These are phyloP conservation scores for Leccinum rimulosum DNA, from an alignment of 768 basidiomycete genomes.

Conservation along the genomic window DNA sequence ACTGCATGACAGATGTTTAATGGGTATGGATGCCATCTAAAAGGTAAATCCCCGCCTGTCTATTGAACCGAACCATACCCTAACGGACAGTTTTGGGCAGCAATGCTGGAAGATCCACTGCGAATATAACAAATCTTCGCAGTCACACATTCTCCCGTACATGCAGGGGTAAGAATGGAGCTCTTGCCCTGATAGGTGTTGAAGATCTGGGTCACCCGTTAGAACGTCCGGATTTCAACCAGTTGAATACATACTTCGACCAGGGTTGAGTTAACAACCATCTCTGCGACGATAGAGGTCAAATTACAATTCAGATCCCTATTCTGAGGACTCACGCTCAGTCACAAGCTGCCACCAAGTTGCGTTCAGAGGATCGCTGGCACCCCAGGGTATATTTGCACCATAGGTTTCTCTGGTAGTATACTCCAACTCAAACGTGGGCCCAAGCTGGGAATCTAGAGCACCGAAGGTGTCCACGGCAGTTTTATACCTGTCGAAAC, in stretches of 20 bases:
- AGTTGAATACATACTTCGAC: slow-evolving; percentile 46
- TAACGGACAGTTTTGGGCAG: slow-evolving; percentile 51
- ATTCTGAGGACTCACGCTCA: slow-evolving; percentile 48
- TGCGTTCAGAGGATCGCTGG: slow-evolving; percentile 68
- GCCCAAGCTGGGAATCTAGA: slow-evolving; percentile 63
- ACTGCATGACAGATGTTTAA: not conserved
- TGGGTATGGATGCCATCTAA: no score
- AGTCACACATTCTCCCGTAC: slow-evolving; percentile 56
- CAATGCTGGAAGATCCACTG: slow-evolving; percentile 66
- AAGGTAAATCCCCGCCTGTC: not conserved
- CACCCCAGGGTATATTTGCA: slow-evolving; percentile 51
- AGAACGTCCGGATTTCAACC: not conserved
- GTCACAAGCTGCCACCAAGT: slow-evolving; percentile 85
- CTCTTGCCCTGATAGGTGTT: slow-evolving; percentile 71
- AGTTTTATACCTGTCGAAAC: slow-evolving; percentile 51
- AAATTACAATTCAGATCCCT: not conserved
- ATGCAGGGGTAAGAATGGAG: slow-evolving; percentile 51
- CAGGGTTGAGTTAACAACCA: slow-evolving; percentile 54
- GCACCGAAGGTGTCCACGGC: slow-evolving; percentile 58
- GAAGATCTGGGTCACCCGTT: slow-evolving; percentile 47
- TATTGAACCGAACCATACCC: slow-evolving; percentile 69
- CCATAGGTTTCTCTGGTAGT: slow-evolving; percentile 70
- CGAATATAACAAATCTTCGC: slow-evolving; percentile 79
- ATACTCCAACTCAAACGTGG: slow-evolving; percentile 63
- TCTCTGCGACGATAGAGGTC: slow-evolving; percentile 37